phyloP scores from a whole-genome alignment of 2,329 filamentous ascomycete genomes.

The Seiridium cupressi region DNA sequence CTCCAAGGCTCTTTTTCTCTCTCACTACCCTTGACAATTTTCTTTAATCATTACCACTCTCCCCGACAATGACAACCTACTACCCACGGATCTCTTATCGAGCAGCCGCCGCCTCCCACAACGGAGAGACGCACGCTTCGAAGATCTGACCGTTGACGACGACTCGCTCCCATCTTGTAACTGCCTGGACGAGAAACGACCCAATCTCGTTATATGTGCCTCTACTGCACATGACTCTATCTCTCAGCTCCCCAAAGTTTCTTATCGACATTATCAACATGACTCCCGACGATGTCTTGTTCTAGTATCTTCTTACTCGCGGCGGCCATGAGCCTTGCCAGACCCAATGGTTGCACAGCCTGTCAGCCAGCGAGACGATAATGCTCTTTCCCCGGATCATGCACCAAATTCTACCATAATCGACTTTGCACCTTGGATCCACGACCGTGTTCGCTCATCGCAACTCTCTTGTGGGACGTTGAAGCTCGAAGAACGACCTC shows the following conservation, averaged over 20 bases:
- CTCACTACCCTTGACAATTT: constrained; percentile 14
- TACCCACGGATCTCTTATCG: neutral
- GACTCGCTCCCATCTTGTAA: neutral
- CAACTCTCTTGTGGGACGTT: no score
- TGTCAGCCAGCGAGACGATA: no score
- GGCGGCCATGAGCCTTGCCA: neutral
- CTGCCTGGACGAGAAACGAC: constrained; percentile 10
- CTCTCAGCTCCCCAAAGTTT: neutral
- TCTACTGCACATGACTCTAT: neutral
- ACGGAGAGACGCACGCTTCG: neutral
- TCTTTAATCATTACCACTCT: constrained; percentile 22
- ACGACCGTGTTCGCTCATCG: no score
- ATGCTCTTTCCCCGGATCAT: no score
- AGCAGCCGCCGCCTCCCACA: neutral
- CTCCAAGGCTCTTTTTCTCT: constrained; percentile 20
- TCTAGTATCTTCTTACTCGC: neutral
- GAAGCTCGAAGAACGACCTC: no score
- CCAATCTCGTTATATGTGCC: constrained; percentile 12
- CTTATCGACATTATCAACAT: neutral
- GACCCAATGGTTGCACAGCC: no score
- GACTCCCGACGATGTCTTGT: neutral
- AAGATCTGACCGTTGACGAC: neutral
- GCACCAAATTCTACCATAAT: no score
- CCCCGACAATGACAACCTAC: neutral
- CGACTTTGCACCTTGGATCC: no score